Base-by-base conservation (phyloP, 306 rosid species). In the Glycine tomentella region DNA sequence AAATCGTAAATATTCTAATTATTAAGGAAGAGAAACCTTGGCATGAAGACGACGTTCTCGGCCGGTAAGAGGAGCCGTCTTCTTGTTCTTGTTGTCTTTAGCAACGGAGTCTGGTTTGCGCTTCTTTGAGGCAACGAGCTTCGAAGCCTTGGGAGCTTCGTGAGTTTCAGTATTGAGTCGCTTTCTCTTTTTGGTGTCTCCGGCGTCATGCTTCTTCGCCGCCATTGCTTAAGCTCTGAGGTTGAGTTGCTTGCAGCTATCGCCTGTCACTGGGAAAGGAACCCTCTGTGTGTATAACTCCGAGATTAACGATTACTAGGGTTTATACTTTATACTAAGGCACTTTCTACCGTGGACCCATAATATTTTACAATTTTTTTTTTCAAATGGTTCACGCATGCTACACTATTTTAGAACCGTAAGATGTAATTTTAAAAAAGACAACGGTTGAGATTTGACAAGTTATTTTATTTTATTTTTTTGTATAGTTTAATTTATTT, bases 11-110 rank as follows among this genome's bases (percentile, higher is more conserved):
- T 25, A 25, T 25, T 25, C 31, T 25, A 25, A 25, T 25, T 25
- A 25, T 25, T 25, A 25, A 25, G 31, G 44, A 8, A 10, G 6
- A 42, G 52, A 57, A 40, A 92, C 99, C 97, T 95, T 95, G 45
- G 99, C 85, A 0, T 87, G 88, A 72, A 84, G 8, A 33, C 95
- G 97, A 72, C 89, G 94, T 77, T 95, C 99, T 50, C 87, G 87
- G 84, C 82, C 90, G 0, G 94, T 80, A 77, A 69, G 67, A 1
- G 91, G 91, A 53, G 64, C 69, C 31, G 79, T 85, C 69, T 80
- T 88, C 80, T 86, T 58, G 52, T 25, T 25, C 31, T 79, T 90
- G 79, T 82, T 73, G 61, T 79, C 94, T 42, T 78, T 64, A 13
- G n/a, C 62, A 46, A 9, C 50, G 0, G 80, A 87, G 33, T 74